phyloP scores from a whole-genome alignment of 306 rosid genomes.

The Vachellia pachyceras region DNA sequence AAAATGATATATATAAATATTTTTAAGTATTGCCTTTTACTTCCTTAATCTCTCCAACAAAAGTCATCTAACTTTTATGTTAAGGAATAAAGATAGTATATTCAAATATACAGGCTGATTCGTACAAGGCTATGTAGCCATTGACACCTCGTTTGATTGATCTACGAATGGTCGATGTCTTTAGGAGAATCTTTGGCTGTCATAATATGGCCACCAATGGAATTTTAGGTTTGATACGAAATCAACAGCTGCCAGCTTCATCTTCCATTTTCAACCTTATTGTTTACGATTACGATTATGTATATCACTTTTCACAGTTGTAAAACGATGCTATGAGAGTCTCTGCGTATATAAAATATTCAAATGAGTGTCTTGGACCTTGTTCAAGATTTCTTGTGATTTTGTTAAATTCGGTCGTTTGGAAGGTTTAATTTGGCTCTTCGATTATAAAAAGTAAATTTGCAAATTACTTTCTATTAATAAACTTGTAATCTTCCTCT shows the following conservation, averaged over 20 bases:
- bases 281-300: conserved; percentile 11
- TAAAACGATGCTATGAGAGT: neutral
- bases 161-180: conserved; percentile 63
- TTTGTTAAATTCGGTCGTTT: neutral
- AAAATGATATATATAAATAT: too few species aligned
- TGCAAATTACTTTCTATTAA: neutral
- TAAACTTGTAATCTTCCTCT: neutral
- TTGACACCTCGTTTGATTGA: conserved; percentile 45
- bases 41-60: too few species aligned
- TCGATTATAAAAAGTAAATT: neutral
- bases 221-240: conserved; percentile 60
- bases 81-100: too few species aligned
- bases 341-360: neutral
- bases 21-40: too few species aligned
- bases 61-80: too few species aligned
- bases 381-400: neutral
- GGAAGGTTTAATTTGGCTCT: neutral
- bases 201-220: conserved; percentile 64
- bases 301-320: conserved; percentile 35
- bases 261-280: conserved; percentile 46
- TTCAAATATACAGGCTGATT: neutral
- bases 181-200: conserved; percentile 65
- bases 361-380: neutral
- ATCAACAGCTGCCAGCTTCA: conserved; percentile 53
- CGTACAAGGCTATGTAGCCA: conserved; percentile 29